Base-by-base conservation (phyloP, 129 eudicot genomes). In the Scalesia atractyloides region DNA sequence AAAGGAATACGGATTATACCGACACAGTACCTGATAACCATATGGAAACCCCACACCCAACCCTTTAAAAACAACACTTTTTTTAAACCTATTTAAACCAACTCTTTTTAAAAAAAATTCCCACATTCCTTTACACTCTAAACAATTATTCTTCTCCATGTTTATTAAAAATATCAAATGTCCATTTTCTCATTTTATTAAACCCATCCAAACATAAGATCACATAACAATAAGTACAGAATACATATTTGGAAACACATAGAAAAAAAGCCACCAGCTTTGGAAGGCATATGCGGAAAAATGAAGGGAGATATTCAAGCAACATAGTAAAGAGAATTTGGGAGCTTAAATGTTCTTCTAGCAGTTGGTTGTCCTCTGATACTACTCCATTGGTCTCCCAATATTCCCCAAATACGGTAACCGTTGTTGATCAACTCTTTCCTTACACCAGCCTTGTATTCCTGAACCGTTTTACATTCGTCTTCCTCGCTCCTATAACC, bases 301-400 rank as follows among this genome's bases (percentile, higher is more conserved):
- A 3, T 7, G 41, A 36, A 44, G 15, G 24, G 13, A 53, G 39
- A 53, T 7, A 20, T 50, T 86, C 64, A 89, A 59, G 82, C 83
- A 77, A 75, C 82, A 66, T 79, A 82, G 73, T 86, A 86, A 48
- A 89, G 68, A 43, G 96, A 82, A 82, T 86, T 86, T 24, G 96
- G 89, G 63, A 89, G 92, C 83, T 89, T 89, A 76, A 86, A 89
- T 26, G 84, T 62, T 51, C 92, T 84, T 74, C 65, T 74, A 7
- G 84, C 77, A 22, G 65, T 68, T 58, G 89, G 89, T 26, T 64
- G 57, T 24, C 91, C 91, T 17, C 65, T 64, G n/a, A 86, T 71
- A 72, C 87, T 89, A 81, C 91, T 82, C 91, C 89, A 89, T 16
- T 89, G 96, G 34, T 89, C 91, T 74, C 89, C 96, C 46, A 84